phyloP scores from a whole-genome alignment of 2,329 filamentous ascomycete genomes.

The Fusarium tricinctum region DNA sequence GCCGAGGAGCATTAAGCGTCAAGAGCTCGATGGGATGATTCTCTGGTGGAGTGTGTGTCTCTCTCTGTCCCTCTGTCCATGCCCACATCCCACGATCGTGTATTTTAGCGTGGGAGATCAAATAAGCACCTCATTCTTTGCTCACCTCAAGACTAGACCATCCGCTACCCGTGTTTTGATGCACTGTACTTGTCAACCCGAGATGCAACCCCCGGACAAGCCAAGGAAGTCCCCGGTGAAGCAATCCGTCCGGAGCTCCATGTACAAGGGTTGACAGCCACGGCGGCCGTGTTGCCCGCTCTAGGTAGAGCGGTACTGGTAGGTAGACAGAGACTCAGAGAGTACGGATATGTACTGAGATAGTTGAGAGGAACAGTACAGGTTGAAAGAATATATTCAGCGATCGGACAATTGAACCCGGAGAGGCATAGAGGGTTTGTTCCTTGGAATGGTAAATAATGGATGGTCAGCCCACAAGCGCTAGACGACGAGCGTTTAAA shows the following conservation, averaged over 20 bases:
- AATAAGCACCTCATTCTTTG: conserved; percentile 25
- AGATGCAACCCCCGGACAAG: conserved; percentile 45
- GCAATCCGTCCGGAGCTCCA: conserved; percentile 41
- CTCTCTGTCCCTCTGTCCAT: conserved; percentile 2
- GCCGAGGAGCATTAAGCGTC: conserved; percentile 25
- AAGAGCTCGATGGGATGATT: conserved; percentile 8
- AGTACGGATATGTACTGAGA: neutral
- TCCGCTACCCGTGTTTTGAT: conserved; percentile 18
- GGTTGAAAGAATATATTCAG: conserved; percentile 3
- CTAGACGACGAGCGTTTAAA: conserved; percentile 36
- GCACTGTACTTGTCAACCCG: conserved; percentile 41
- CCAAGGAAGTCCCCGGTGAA: conserved; percentile 44
- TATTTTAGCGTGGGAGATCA: conserved; percentile 8
- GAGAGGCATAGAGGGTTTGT: conserved; percentile 7
- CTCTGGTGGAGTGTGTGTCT: conserved; percentile 8
- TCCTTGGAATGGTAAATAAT: conserved; percentile 47
- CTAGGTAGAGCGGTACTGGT: conserved; percentile 9
- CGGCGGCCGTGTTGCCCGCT: conserved; percentile 27
- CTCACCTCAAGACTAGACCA: conserved; percentile 11
- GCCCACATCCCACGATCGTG: conserved; percentile 18
- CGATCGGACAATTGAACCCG: neutral
- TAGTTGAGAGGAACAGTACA: neutral
- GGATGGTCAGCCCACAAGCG: conserved; percentile 42
- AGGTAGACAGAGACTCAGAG: too few relatives aligned
- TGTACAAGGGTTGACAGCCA: conserved; percentile 37